Percentiles rank a stretch among this genome's conserved stretches.
phyloP scores from a whole-genome alignment of 2,329 filamentous ascomycete species.

The Colletotrichum cordylinicola region DNA sequence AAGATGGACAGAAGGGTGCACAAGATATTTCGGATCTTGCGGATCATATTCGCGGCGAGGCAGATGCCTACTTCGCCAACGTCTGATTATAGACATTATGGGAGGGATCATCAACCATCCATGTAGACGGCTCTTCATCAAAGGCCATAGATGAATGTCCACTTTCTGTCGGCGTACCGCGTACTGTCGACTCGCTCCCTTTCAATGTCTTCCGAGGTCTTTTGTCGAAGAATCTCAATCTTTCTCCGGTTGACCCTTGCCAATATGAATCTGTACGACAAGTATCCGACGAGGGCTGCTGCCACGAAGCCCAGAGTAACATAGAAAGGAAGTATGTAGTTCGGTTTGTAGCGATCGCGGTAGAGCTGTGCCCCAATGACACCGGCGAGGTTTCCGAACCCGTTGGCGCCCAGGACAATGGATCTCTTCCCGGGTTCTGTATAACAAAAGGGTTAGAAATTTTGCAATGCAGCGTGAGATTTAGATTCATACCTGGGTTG shows the following conservation, averaged over 20 bases:
- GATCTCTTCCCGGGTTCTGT: constrained; percentile 34
- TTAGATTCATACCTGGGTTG: constrained; percentile 23
- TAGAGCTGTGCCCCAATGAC: constrained; percentile 35
- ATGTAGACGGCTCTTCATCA: constrained; percentile 7
- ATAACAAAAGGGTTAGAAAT: not conserved
- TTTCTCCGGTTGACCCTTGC: constrained; percentile 29
- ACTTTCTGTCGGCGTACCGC: constrained; percentile 32
- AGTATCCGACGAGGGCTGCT: constrained; percentile 33
- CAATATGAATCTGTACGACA: constrained; percentile 32
- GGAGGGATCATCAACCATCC: not conserved
- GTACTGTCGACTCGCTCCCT: constrained; percentile 23
- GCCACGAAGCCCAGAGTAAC: constrained; percentile 35
- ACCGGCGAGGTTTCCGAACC: constrained; percentile 38
- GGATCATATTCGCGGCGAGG: constrained; percentile 37
- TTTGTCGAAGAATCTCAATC: constrained; percentile 21
- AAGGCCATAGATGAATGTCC: constrained; percentile 33
- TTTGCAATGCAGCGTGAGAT: not conserved
- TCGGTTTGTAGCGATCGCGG: constrained; percentile 33
- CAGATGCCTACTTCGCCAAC: constrained; percentile 46
- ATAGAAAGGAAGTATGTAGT: constrained; percentile 35
- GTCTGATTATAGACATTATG: constrained; percentile 31
- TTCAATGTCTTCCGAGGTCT: constrained; percentile 27
- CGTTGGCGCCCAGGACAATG: constrained; percentile 38
- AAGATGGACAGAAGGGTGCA: constrained; percentile 50
- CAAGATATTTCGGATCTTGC: constrained; percentile 47